Evolutionary conservation across 1,284 basidiomycete genomes (phyloP).

Genomic region (Ganoderma resinaceum): DNA sequence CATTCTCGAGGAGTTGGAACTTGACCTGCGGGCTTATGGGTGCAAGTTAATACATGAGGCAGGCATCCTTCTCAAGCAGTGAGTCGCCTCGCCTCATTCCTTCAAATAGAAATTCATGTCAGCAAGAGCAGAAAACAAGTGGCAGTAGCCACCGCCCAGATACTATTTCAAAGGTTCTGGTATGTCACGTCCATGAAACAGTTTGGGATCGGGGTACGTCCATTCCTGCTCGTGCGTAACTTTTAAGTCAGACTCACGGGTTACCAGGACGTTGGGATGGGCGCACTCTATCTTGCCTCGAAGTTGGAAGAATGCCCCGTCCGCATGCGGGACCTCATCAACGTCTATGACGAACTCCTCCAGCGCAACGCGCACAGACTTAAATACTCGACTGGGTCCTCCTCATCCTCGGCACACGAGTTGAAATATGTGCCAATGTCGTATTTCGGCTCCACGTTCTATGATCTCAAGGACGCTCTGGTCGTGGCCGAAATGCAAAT

Average conservation of each 20-base stretch:
- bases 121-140: constrained; percentile 83
- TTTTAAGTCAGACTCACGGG: neutral
- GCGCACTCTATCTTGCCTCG: constrained; percentile 91
- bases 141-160: constrained; percentile 95
- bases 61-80: constrained; percentile 90
- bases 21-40: constrained; percentile 86
- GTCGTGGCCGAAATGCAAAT: constrained; percentile 98
- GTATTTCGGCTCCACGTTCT: constrained; percentile 85
- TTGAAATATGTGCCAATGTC: constrained; percentile 86
- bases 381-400: constrained; percentile 31
- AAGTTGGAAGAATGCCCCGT: constrained; percentile 96
- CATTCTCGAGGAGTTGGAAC: constrained; percentile 81
- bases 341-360: constrained; percentile 89
- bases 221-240: neutral
- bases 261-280: constrained; percentile 90
- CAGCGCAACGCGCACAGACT: constrained; percentile 62
- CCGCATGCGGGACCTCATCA: constrained; percentile 93
- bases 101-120: neutral
- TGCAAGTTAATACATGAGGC: constrained; percentile 96
- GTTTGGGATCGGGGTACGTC: constrained; percentile 86
- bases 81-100: constrained; percentile 38
- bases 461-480: constrained; percentile 88
- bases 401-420: constrained; percentile 39
- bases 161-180: constrained; percentile 97
- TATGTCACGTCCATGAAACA: constrained; percentile 94